These are phyloP conservation scores for Magnolia sinica DNA, from an alignment of 164 flowering plant genomes.

Conservation along the genomic window DNA sequence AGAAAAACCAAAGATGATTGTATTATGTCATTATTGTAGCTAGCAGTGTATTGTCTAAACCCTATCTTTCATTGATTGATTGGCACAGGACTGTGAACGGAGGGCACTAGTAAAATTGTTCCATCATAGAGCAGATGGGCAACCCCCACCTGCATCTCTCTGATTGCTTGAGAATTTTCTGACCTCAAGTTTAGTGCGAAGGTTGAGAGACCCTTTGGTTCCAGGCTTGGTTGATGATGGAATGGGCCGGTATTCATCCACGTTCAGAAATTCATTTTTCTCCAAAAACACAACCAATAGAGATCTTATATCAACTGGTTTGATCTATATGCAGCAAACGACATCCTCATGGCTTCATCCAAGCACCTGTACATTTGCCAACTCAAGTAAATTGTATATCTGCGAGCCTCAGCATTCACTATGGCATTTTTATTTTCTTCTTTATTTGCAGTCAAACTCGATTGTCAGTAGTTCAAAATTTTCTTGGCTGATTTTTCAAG, in stretches of 20 bases:
- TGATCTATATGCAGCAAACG: background rate
- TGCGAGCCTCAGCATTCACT: no score
- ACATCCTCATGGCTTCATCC: background rate
- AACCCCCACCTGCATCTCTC: slow-evolving; percentile 20
- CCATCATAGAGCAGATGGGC: slow-evolving; percentile 44
- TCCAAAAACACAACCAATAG: background rate
- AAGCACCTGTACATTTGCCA: background rate
- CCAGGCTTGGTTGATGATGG: background rate
- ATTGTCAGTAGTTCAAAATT: no score
- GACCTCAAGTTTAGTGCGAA: background rate
- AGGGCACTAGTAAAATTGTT: slow-evolving; percentile 73
- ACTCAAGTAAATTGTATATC: background rate
- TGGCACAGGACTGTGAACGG: slow-evolving; percentile 88
- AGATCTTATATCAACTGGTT: background rate
- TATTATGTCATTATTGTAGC: no score
- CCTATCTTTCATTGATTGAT: slow-evolving; percentile 2
- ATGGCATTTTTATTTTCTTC: no score
- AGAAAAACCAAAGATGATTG: background rate
- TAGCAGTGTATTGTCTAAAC: background rate
- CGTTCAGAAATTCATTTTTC: background rate
- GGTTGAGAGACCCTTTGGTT: background rate
- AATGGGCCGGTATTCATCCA: background rate
- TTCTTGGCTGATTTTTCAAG: background rate
- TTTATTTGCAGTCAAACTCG: no score
- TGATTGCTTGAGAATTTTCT: background rate